phyloP scores from a whole-genome alignment of 352 stramenopile species.

The Globisporangium uncinulatum region DNA sequence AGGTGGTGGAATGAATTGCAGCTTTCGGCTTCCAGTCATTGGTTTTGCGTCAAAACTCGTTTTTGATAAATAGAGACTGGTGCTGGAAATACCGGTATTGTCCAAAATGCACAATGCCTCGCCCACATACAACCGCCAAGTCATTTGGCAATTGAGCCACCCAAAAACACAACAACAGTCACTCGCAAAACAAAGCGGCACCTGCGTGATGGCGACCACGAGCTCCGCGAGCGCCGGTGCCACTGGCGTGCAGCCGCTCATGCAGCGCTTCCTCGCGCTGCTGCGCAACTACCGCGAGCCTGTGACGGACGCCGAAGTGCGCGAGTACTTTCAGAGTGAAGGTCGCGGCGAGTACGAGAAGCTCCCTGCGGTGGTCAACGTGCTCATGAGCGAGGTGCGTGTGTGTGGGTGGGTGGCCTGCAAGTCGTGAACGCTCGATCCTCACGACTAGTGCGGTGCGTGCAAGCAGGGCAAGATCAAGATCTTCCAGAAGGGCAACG shows the following conservation, averaged over 20 bases:
- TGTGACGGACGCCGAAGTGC: conserved; percentile 74
- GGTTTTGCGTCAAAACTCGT: not conserved
- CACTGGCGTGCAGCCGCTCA: conserved; percentile 26
- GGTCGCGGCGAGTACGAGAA: conserved; percentile 74
- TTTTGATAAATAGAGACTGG: not conserved
- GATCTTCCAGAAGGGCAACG: conserved; percentile 85
- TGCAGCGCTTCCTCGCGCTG: conserved; percentile 68
- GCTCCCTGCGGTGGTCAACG: conserved; percentile 78
- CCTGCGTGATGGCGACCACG: conserved; percentile 19
- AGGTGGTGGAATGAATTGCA: not conserved
- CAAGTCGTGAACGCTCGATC: not conserved
- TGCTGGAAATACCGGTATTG: not conserved
- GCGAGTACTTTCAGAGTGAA: conserved; percentile 66
- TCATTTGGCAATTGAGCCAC: not conserved
- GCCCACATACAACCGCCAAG: not conserved
- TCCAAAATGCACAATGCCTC: no score
- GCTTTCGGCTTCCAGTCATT: no score
- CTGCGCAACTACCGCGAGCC: conserved; percentile 77
- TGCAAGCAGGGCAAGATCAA: conserved; percentile 66
- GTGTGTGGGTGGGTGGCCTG: not conserved
- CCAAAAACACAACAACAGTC: not conserved
- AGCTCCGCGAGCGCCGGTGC: conserved; percentile 16
- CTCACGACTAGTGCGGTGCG: not conserved
- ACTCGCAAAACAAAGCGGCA: not conserved
- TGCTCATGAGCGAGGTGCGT: conserved; percentile 70